Evolutionary conservation across 257 asterid species (phyloP).

Genomic region (Gentiana macrophylla): DNA sequence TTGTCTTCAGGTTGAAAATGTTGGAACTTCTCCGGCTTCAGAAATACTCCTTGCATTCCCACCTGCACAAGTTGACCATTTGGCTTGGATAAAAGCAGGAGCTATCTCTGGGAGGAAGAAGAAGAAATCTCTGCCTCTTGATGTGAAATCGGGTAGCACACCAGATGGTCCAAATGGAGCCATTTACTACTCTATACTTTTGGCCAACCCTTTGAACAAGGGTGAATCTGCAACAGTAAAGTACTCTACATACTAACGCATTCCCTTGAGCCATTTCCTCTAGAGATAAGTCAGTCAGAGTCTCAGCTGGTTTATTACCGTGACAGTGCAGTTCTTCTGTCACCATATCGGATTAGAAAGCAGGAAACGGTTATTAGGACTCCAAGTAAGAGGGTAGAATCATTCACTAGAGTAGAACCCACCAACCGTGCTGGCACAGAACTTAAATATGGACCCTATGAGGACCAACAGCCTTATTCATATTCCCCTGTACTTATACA

Average conservation of each 20-base stretch:
- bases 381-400: conserved; percentile 70
- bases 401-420: conserved; percentile 82
- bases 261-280: conserved; percentile 90
- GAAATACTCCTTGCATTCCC: conserved; percentile 72
- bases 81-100: conserved; percentile 79
- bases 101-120: conserved; percentile 59
- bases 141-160: conserved; percentile 42
- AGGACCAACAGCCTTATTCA: conserved; percentile 48
- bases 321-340: conserved; percentile 76
- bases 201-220: conserved; percentile 47
- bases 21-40: conserved; percentile 52
- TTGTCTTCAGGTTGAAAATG: conserved; percentile 64
- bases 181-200: conserved; percentile 46
- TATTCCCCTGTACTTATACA: conserved; percentile 61
- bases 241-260: conserved; percentile 61
- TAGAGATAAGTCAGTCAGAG: conserved; percentile 82
- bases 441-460: conserved; percentile 84
- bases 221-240: conserved; percentile 59
- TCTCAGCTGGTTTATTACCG: conserved; percentile 90
- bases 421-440: conserved; percentile 55
- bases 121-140: conserved; percentile 68
- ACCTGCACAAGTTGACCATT: conserved; percentile 58
- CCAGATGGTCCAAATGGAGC: conserved; percentile 71
- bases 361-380: conserved; percentile 74
- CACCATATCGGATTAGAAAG: conserved; percentile 67